Conservation (phyloP, 2,329 filamentous ascomycete species). For the Endoconidiophora laricicola region DNA sequence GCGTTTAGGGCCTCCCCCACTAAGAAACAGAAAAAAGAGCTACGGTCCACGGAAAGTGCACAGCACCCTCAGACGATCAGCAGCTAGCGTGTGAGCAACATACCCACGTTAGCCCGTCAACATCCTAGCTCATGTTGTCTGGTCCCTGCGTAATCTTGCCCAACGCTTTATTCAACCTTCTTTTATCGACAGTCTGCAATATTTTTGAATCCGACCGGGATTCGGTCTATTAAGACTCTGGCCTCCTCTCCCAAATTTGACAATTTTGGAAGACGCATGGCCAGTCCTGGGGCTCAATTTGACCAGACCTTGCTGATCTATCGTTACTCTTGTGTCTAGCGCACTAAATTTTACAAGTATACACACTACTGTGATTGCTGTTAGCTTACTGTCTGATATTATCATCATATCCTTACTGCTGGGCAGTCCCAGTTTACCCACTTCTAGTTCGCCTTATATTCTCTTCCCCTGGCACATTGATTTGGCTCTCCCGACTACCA, state of each 20-base stretch:
- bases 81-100: too few relatives aligned
- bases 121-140: too few relatives aligned
- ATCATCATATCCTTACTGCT: conserved; percentile 5
- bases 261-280: conserved; percentile 8
- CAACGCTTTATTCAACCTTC: background rate
- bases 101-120: too few relatives aligned
- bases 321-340: background rate
- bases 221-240: background rate
- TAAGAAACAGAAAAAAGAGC: background rate
- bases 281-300: background rate
- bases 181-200: background rate
- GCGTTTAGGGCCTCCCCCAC: background rate
- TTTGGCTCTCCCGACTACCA: background rate
- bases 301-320: background rate
- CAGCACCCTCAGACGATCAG: too few relatives aligned
- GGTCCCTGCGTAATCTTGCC: too few relatives aligned
- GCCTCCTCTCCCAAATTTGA: conserved; percentile 1
- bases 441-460: background rate
- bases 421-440: background rate
- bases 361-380: background rate
- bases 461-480: background rate
- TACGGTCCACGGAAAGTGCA: background rate
- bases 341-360: too few relatives aligned
- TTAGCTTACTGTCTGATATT: background rate
- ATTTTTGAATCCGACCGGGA: background rate